Evolutionary conservation across 257 asterid species (phyloP).

Genomic region (Solanum corneliomulleri): DNA sequence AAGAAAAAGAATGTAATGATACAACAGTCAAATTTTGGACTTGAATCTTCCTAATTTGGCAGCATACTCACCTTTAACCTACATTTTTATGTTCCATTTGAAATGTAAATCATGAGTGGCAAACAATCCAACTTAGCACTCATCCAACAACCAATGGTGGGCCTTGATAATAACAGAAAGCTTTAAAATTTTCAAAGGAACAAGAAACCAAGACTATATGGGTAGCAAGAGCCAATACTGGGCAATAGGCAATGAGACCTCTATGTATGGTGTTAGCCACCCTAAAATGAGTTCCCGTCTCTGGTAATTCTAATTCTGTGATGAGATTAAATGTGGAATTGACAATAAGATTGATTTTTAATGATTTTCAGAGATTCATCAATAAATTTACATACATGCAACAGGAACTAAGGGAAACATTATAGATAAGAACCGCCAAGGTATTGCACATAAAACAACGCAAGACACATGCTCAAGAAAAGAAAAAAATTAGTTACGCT

Average conservation of each 20-base stretch:
- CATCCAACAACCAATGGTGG: not conserved
- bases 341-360: not conserved
- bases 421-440: not conserved
- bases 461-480: not conserved
- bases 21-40: no score
- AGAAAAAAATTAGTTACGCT: not conserved
- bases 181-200: not conserved
- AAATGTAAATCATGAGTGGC: not conserved
- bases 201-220: not conserved
- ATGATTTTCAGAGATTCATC: not conserved
- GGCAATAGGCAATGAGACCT: not conserved
- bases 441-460: not conserved
- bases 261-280: not conserved
- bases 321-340: not conserved
- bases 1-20: not conserved
- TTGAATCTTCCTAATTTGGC: no score
- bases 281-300: not conserved
- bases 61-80: not conserved
- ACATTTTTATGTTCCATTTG: not conserved
- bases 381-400: not conserved
- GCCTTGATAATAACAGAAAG: not conserved
- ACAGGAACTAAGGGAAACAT: not conserved
- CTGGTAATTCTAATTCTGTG: not conserved
- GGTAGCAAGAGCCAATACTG: not conserved
- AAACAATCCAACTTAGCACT: not conserved